These are phyloP conservation scores for Neurospora sublineolata DNA, from an alignment of 495 filamentous ascomycete species.

Conservation along the genomic window DNA sequence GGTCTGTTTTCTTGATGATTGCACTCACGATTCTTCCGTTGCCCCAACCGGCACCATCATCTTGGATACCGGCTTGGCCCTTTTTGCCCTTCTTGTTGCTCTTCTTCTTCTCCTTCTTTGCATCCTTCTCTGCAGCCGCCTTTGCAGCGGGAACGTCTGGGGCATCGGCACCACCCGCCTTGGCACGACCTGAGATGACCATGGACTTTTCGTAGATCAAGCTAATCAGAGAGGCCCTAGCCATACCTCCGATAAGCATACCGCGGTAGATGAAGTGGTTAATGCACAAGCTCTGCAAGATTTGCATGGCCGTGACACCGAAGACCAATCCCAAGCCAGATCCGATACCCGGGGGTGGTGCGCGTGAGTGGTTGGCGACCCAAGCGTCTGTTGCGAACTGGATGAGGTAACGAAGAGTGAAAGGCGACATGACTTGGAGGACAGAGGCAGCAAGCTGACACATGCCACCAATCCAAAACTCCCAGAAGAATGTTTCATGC, in stretches of 20 bases:
- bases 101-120: constrained; percentile 23
- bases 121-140: constrained; percentile 21
- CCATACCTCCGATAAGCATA: constrained; percentile 69
- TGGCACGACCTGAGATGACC: constrained; percentile 67
- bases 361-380: constrained; percentile 36
- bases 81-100: constrained; percentile 21
- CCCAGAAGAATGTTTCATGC: constrained; percentile 75
- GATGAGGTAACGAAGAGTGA: constrained; percentile 63
- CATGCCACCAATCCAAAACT: constrained; percentile 73
- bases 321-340: constrained; percentile 62
- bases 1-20: not conserved
- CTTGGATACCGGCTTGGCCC: constrained; percentile 36
- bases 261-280: constrained; percentile 78
- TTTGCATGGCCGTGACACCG: constrained; percentile 67
- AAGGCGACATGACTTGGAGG: constrained; percentile 63
- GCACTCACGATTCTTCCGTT: constrained; percentile 62
- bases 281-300: constrained; percentile 55
- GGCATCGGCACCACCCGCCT: constrained; percentile 47
- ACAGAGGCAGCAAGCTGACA: constrained; percentile 64
- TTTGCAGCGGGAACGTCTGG: constrained; percentile 20
- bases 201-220: constrained; percentile 74
- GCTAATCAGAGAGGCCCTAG: constrained; percentile 60
- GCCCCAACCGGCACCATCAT: constrained; percentile 71
- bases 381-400: constrained; percentile 72
- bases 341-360: constrained; percentile 48